Evolutionary conservation across 202 grass and related monocot species (phyloP).

Genomic region (Panicum hallii): DNA sequence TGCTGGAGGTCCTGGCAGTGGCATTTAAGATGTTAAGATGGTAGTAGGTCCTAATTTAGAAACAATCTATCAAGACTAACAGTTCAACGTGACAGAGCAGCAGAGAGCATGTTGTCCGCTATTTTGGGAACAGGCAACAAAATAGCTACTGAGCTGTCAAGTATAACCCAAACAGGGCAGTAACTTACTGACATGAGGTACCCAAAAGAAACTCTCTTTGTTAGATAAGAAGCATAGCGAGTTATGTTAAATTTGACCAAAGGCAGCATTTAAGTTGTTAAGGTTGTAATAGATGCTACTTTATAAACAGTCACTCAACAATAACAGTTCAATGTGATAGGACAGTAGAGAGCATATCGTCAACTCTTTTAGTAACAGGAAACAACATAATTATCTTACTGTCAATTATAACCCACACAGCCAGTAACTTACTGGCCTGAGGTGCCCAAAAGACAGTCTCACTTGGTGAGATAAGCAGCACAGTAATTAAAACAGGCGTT

Average conservation of each 20-base stretch:
- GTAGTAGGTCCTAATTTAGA: background rate
- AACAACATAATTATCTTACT: background rate
- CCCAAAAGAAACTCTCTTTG: background rate
- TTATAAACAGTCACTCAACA: background rate
- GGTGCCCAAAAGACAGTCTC: background rate
- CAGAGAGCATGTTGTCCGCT: background rate
- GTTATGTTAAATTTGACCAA: background rate
- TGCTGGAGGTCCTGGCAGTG: conserved; percentile 73
- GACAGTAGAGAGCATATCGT: background rate
- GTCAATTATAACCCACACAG: background rate
- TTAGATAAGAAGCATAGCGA: background rate
- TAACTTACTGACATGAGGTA: background rate
- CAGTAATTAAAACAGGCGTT: background rate
- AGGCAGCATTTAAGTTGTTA: background rate
- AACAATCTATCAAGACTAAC: background rate
- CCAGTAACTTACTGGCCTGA: background rate
- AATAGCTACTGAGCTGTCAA: background rate
- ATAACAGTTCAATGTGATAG: background rate
- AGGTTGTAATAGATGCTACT: background rate
- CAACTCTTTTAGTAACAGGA: background rate
- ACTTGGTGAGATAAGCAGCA: background rate
- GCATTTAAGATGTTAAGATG: background rate
- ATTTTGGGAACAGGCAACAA: background rate
- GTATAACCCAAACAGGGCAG: background rate
- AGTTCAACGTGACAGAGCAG: background rate